Evolutionary conservation across 2,329 filamentous ascomycete species (phyloP).

Genomic region (Cadophora sp.): DNA sequence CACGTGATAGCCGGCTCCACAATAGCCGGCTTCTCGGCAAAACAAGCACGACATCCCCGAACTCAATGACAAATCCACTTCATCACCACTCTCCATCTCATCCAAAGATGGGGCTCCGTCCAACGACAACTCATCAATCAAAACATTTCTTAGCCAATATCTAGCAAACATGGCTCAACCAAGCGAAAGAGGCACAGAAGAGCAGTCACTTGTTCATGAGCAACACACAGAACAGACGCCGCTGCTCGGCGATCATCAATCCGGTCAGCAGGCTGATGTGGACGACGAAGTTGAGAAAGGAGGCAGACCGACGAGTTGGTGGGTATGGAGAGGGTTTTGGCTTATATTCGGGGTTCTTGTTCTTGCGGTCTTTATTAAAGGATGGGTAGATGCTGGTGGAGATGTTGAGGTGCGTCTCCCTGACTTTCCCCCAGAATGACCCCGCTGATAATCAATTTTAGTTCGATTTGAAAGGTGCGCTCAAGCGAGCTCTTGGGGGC

Average conservation of each 20-base stretch:
- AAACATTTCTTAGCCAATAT: not conserved
- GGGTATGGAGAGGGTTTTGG: slow-evolving; percentile 48
- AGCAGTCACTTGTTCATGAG: slow-evolving; percentile 10
- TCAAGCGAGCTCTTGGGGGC: slow-evolving; percentile 53
- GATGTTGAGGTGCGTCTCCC: slow-evolving; percentile 49
- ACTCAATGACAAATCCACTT: slow-evolving; percentile 9
- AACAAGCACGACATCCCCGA: slow-evolving; percentile 12
- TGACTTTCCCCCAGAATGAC: not conserved
- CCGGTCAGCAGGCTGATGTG: slow-evolving; percentile 25
- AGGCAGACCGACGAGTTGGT: slow-evolving; percentile 39
- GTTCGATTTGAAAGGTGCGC: slow-evolving; percentile 54
- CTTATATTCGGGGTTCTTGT: slow-evolving; percentile 43
- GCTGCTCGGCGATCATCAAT: slow-evolving; percentile 32
- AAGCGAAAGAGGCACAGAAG: not conserved
- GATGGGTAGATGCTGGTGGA: slow-evolving; percentile 51
- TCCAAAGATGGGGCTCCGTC: not conserved
- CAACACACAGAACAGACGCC: slow-evolving; percentile 37
- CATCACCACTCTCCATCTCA: slow-evolving; percentile 9
- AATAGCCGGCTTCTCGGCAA: slow-evolving; percentile 5
- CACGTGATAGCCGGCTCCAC: slow-evolving; percentile 1
- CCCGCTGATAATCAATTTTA: slow-evolving; percentile 32
- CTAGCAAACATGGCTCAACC: not conserved
- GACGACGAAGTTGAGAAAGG: slow-evolving; percentile 22
- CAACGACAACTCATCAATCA: not conserved
- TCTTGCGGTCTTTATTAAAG: slow-evolving; percentile 51